Conservation (phyloP, 495 filamentous ascomycete genomes). For the Chaetomium cochliodes region DNA sequence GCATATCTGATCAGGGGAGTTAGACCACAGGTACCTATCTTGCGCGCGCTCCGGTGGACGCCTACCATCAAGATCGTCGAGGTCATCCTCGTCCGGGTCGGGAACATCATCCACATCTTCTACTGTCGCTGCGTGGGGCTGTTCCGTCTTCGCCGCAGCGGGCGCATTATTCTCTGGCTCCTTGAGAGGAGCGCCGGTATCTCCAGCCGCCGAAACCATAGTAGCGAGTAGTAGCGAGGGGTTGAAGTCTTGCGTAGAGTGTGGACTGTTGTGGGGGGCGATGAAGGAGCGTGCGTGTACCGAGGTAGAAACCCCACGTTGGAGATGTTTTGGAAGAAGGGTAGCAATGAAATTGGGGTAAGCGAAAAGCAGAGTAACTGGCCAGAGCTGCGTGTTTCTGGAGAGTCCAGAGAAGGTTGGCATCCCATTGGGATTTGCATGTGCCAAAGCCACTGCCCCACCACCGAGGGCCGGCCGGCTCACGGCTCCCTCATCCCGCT, state of each 20-base stretch:
- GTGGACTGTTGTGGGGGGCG: slow-evolving; percentile 2
- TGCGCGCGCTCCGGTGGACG: slow-evolving; percentile 4
- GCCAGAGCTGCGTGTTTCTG: background rate
- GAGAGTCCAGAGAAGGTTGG: background rate
- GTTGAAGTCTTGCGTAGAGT: background rate
- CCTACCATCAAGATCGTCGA: slow-evolving; percentile 87
- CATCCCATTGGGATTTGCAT: slow-evolving; percentile 7
- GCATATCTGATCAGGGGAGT: slow-evolving; percentile 61
- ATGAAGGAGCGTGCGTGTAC: background rate
- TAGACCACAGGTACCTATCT: background rate
- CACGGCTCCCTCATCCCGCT: background rate
- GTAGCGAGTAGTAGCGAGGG: slow-evolving; percentile 3
- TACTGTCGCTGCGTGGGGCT: slow-evolving; percentile 29
- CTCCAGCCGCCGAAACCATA: slow-evolving; percentile 28
- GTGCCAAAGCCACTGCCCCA: slow-evolving; percentile 3
- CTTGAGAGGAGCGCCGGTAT: slow-evolving; percentile 21
- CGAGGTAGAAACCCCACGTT: slow-evolving; percentile 9
- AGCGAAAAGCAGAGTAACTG: background rate
- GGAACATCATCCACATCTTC: slow-evolving; percentile 50
- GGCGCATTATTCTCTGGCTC: slow-evolving; percentile 6
- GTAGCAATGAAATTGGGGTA: background rate
- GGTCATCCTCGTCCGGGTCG: slow-evolving; percentile 80
- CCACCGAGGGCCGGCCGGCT: slow-evolving; percentile 3
- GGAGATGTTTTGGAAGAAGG: background rate
- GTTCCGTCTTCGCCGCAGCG: slow-evolving; percentile 4